Evolutionary conservation across 352 stramenopile genomes (phyloP).

Genomic region (Globisporangium rhizosaccharum): DNA sequence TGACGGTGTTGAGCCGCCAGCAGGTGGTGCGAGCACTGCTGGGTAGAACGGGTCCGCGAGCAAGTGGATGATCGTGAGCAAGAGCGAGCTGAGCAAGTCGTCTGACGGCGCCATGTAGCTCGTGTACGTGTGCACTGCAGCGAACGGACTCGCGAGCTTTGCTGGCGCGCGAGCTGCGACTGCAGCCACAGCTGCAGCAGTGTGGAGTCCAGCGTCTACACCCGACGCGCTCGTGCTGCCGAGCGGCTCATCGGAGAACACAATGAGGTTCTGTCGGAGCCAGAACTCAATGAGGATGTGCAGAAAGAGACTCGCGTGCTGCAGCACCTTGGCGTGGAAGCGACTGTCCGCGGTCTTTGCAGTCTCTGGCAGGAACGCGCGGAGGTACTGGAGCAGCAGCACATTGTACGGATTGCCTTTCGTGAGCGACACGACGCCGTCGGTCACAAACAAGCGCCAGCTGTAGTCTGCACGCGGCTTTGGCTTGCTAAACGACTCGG

Average conservation of each 20-base stretch:
- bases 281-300: constrained; percentile 86
- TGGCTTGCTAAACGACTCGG: constrained; percentile 40
- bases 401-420: constrained; percentile 82
- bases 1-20: constrained; percentile 7
- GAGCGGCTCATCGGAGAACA: constrained; percentile 61
- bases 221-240: not conserved
- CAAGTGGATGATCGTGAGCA: constrained; percentile 80
- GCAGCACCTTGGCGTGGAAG: constrained; percentile 71
- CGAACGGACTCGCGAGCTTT: constrained; percentile 58
- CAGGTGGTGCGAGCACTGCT: constrained; percentile 30
- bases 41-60: constrained; percentile 80
- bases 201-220: not conserved
- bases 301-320: constrained; percentile 78
- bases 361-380: constrained; percentile 70
- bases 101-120: constrained; percentile 84
- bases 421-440: constrained; percentile 60
- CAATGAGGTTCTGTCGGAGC: constrained; percentile 85
- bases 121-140: constrained; percentile 71
- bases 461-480: constrained; percentile 52
- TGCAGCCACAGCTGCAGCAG: constrained; percentile 2
- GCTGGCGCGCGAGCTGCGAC: constrained; percentile 11
- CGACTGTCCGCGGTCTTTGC: constrained; percentile 56
- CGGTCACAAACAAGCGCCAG: constrained; percentile 67
- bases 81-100: constrained; percentile 71
- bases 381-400: constrained; percentile 75